Evolutionary conservation across 202 grass and related monocot genomes (phyloP).

Genomic region (Alloteropsis angusta): DNA sequence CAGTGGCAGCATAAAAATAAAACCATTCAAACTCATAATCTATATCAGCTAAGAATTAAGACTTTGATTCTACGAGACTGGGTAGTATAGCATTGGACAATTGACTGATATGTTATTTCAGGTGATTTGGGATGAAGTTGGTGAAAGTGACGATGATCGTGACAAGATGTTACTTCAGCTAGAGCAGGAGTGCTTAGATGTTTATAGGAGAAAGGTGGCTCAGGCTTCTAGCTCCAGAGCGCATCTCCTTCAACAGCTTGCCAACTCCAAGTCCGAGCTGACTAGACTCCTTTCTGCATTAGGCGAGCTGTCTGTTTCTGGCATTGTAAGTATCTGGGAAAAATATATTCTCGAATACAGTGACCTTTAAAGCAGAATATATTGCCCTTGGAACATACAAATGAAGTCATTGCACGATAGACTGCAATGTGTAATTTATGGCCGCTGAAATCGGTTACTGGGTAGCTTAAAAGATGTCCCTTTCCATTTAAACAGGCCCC

Average conservation of each 20-base stretch:
- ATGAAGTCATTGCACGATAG: not conserved
- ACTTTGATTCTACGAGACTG: not conserved
- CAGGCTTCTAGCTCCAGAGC: constrained; percentile 66
- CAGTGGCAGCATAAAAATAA: not conserved
- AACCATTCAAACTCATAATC: constrained; percentile 7
- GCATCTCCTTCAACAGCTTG: constrained; percentile 59
- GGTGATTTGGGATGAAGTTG: constrained; percentile 95
- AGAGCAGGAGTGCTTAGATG: constrained; percentile 90
- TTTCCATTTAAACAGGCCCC: not conserved
- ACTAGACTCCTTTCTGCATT: constrained; percentile 58
- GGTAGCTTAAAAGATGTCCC: not conserved
- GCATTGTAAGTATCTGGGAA: constrained; percentile 43
- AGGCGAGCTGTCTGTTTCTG: constrained; percentile 68
- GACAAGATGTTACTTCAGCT: constrained; percentile 90
- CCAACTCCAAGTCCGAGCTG: constrained; percentile 66
- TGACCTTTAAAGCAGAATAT: not conserved
- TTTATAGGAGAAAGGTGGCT: constrained; percentile 89
- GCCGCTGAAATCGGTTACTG: not conserved
- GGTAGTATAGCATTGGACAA: constrained; percentile 6
- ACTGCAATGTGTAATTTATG: not conserved
- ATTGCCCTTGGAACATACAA: not conserved
- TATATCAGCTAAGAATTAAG: not conserved
- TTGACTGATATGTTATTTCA: constrained; percentile 31
- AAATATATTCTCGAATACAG: not conserved
- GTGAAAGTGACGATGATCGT: constrained; percentile 81